phyloP scores from a whole-genome alignment of 2,329 filamentous ascomycete genomes.

The Ophiostoma ulmi region DNA sequence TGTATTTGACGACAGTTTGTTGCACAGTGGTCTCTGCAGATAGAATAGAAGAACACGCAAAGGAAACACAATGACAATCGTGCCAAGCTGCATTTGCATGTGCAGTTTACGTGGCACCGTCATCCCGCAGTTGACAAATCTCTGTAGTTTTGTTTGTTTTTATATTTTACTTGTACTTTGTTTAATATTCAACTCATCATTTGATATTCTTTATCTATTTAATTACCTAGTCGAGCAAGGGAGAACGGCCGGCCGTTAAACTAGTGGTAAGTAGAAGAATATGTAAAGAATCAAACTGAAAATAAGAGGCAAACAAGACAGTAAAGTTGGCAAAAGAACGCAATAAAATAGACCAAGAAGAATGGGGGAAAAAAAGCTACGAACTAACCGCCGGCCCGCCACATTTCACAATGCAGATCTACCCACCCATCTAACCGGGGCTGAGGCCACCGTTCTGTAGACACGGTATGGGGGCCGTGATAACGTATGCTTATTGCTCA shows the following conservation, averaged over 20 bases:
- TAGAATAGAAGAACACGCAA: neutral
- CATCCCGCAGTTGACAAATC: neutral
- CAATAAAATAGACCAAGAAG: neutral
- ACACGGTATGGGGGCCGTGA: neutral
- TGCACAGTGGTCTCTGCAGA: neutral
- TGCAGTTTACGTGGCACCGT: neutral
- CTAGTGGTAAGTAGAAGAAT: neutral
- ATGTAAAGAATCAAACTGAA: neutral
- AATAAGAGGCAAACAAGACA: neutral
- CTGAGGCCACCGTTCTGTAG: neutral
- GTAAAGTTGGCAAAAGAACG: neutral
- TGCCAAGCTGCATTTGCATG: neutral
- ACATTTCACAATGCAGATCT: neutral
- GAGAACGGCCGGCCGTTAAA: no score
- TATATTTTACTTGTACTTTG: neutral
- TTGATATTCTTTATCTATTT: neutral
- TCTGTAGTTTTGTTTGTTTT: neutral
- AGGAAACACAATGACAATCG: neutral
- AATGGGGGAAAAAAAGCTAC: neutral
- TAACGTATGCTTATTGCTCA: neutral
- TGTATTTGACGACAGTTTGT: neutral
- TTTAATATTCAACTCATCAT: neutral
- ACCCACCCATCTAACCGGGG: neutral
- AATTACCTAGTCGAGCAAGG: neutral
- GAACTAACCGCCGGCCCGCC: neutral